These are phyloP conservation scores for Nakazawaea peltata DNA, from an alignment of 805 yeast genomes.

Conservation along the genomic window DNA sequence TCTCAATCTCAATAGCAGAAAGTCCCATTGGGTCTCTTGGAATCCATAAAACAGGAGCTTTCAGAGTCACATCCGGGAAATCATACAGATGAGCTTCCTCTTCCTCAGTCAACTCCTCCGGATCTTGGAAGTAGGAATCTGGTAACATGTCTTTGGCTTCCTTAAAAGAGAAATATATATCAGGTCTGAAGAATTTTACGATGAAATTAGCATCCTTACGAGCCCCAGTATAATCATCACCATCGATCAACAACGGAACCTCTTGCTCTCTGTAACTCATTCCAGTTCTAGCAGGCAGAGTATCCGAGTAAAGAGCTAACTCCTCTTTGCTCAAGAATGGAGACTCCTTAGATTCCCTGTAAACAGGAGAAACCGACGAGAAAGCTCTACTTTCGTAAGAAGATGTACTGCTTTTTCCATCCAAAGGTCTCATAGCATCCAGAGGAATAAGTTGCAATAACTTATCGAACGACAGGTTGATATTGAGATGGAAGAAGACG, in stretches of 20 bases:
- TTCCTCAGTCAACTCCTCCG: constrained; percentile 32
- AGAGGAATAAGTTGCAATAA: constrained; percentile 54
- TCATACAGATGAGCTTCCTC: constrained; percentile 61
- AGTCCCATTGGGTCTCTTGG: constrained; percentile 87
- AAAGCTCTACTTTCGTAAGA: constrained; percentile 29
- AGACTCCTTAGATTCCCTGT: constrained; percentile 6
- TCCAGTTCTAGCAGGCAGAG: background rate
- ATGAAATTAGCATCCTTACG: constrained; percentile 19
- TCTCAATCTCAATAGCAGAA: constrained; percentile 50
- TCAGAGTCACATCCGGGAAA: constrained; percentile 63
- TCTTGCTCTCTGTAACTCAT: constrained; percentile 12
- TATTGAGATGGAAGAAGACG: constrained; percentile 55
- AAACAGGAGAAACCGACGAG: background rate
- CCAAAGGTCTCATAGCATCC: constrained; percentile 70
- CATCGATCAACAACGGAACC: constrained; percentile 68
- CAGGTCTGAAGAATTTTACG: constrained; percentile 48
- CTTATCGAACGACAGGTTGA: constrained; percentile 59
- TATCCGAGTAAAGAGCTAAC: background rate
- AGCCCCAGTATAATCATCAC: constrained; percentile 30
- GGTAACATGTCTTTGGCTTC: constrained; percentile 47
- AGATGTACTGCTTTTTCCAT: constrained; percentile 58
- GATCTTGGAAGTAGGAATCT: constrained; percentile 44
- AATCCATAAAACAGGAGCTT: constrained; percentile 81
- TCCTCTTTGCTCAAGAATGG: constrained; percentile 16
- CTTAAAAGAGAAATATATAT: constrained; percentile 40